Evolutionary conservation across 768 basidiomycete species (phyloP).

Genomic region (Amyloporia xantha): DNA sequence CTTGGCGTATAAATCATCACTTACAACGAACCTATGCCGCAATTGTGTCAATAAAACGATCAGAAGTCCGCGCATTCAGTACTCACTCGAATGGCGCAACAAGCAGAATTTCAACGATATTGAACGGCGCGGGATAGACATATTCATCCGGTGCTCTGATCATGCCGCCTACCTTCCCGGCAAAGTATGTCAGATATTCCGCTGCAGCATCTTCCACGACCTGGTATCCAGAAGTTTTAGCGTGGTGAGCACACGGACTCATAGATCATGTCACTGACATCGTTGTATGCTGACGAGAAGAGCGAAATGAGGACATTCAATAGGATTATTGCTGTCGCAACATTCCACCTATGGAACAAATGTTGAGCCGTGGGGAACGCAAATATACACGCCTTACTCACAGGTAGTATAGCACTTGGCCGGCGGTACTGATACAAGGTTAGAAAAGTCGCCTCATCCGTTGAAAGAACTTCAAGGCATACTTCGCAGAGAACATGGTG

Average conservation of each 20-base stretch:
- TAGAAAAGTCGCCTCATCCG: too few species aligned
- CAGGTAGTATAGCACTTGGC: slow-evolving; percentile 76
- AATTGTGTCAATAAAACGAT: slow-evolving; percentile 1
- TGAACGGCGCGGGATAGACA: slow-evolving; percentile 90
- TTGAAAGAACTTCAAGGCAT: too few species aligned
- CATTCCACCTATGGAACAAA: slow-evolving; percentile 78
- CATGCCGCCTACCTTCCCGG: slow-evolving; percentile 79
- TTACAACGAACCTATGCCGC: slow-evolving; percentile 37
- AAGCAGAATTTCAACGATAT: slow-evolving; percentile 73
- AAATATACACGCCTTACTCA: too few species aligned
- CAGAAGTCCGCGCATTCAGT: neutral
- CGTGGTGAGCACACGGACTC: too few species aligned
- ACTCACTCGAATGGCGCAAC: slow-evolving; percentile 84
- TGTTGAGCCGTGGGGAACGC: too few species aligned
- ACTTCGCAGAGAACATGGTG: slow-evolving; percentile 48
- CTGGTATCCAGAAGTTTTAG: slow-evolving; percentile 34
- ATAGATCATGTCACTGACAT: slow-evolving; percentile 42
- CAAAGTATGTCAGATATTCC: slow-evolving; percentile 87
- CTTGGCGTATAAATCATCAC: slow-evolving; percentile 50
- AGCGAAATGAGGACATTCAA: slow-evolving; percentile 95
- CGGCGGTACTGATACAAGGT: slow-evolving; percentile 25
- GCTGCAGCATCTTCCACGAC: slow-evolving; percentile 81
- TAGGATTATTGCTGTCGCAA: slow-evolving; percentile 74
- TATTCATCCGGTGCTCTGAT: slow-evolving; percentile 81
- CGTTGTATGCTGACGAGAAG: slow-evolving; percentile 88